A percentile compares a stretch with the other conserved stretches of the same genome.
Conservation (phyloP, 257 asterid species). For the Linaria vulgaris region DNA sequence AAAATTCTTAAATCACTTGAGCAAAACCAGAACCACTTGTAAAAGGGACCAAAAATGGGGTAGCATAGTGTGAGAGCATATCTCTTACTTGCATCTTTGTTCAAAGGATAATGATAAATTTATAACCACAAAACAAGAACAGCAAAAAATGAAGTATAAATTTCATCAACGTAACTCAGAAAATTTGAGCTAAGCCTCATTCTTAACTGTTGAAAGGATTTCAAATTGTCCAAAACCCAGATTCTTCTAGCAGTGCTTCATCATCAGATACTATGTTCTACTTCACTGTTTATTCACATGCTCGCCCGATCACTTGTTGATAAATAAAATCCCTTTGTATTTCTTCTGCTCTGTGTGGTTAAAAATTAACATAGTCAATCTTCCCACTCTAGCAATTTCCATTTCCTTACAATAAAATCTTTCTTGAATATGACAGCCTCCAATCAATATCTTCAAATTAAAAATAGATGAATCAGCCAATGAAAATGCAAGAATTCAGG, state of each 20-base stretch:
- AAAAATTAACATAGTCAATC: slow-evolving; percentile 10
- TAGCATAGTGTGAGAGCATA: no score
- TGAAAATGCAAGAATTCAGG: slow-evolving; percentile 16
- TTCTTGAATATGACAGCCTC: slow-evolving; percentile 26
- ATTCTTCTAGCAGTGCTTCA: neutral
- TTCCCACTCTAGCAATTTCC: slow-evolving; percentile 35
- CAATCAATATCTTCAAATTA: neutral
- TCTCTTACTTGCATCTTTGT: no score
- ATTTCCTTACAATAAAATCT: slow-evolving; percentile 15
- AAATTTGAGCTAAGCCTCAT: no score
- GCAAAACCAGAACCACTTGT: no score
- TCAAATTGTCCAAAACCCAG: neutral
- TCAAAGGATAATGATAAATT: no score
- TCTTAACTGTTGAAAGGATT: no score
- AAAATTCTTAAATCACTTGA: no score
- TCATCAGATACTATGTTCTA: slow-evolving; percentile 1
- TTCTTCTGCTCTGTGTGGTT: neutral
- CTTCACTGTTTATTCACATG: slow-evolving; percentile 1
- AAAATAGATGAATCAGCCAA: slow-evolving; percentile 9
- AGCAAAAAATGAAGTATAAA: no score
- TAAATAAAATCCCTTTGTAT: neutral
- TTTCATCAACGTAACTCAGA: no score
- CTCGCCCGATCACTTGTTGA: neutral
- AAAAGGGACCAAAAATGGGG: no score
- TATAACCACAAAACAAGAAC: no score